Evolutionary conservation across 306 rosid genomes (phyloP), one percentile per base, ranked within the genome.

Genomic region (Betula pendula): DNA sequence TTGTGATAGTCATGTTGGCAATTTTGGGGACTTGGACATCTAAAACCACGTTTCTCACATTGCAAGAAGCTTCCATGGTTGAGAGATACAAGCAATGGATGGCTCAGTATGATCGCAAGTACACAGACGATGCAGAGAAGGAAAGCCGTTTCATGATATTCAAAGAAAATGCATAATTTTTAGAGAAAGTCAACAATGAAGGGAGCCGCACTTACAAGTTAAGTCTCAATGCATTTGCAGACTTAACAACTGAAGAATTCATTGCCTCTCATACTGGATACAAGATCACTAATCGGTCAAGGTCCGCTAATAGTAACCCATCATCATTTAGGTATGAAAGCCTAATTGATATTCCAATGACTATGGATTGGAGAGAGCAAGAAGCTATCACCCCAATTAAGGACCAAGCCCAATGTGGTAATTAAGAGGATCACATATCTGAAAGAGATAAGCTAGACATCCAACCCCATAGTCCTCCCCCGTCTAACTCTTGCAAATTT

Each of bases 171-270:
- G 76, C 72, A 20, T 63, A 80, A 31, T 80, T 33, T 62, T 73
- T 85, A 2, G 88, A 87, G 50, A 65, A 77, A 5, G 74, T 60
- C 74, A 85, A 87, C 73, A 82, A 31, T 8, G 81, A n/a, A 6
- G 74, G 52, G 33, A 80, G 85, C 33, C 67, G 31, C 70, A 72
- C 80, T 2, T 89, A 85, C 74, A 78, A 66, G 47, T 42, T 83
- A 14, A 80, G 75, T 1, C 38, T 79, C 53, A 88, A 88, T 50
- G 62, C 29, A 20, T 85, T 49, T 69, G 77, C 86, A 55, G 83
- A 85, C 76, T 67, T 60, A 29, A 84, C 83, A 0, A 60, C 33
- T 8, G 77, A 88, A 76, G 95, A 88, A 75, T 86, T 86, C 31
- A 2, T 59, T 4, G 78, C 85, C 73, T 74, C 77, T 19, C 51